These are phyloP conservation scores for Melaleuca quinquenervia DNA, from an alignment of 345 rosid genomes.

Conservation along the genomic window DNA sequence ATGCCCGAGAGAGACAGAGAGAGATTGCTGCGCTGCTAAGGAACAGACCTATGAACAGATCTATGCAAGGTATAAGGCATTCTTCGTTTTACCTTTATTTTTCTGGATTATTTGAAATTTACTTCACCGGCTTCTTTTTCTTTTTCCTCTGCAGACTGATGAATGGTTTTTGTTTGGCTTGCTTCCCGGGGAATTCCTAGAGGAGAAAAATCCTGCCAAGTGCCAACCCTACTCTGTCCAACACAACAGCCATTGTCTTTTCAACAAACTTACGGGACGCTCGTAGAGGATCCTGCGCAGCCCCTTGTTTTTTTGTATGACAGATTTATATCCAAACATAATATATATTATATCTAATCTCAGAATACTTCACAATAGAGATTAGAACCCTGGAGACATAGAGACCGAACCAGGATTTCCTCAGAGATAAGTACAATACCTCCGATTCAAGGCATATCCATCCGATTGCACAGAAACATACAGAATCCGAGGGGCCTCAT, in stretches of 20 bases:
- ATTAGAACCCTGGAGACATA: not conserved
- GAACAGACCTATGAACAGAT: not conserved
- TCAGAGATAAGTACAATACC: not conserved
- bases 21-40: conserved; percentile 10
- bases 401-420: not conserved
- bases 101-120: not conserved
- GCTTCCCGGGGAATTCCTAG: not conserved
- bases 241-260: not conserved
- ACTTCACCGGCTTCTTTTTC: not conserved
- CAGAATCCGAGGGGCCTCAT: not conserved
- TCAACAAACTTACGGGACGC: not conserved
- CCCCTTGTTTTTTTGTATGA: too few species aligned
- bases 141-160: not conserved
- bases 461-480: not conserved
- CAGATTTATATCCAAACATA: not conserved
- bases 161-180: not conserved
- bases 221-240: not conserved
- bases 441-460: not conserved
- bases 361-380: not conserved
- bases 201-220: not conserved
- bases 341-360: not conserved
- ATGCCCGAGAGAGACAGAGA: not conserved
- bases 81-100: not conserved
- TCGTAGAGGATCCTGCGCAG: not conserved
- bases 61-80: not conserved